These are phyloP conservation scores for Hymenoscyphus albidus DNA, from an alignment of 2,329 filamentous ascomycete genomes.

Conservation along the genomic window DNA sequence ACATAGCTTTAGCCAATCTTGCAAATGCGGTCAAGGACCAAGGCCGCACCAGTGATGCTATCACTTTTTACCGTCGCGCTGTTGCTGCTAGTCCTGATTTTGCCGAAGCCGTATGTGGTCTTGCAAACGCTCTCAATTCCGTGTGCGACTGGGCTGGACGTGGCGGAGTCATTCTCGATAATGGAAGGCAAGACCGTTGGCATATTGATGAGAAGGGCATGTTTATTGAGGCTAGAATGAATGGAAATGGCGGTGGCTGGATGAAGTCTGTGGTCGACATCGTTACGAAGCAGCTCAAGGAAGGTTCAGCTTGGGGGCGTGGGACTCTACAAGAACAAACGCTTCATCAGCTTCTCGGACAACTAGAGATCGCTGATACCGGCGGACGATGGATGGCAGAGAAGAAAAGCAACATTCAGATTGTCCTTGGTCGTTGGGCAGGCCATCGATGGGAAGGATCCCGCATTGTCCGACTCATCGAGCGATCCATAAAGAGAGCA, in stretches of 20 bases:
- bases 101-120: slow-evolving; percentile 91
- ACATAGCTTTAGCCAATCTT: slow-evolving; percentile 93
- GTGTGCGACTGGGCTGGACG: slow-evolving; percentile 92
- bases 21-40: slow-evolving; percentile 98
- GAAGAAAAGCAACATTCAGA: slow-evolving; percentile 34
- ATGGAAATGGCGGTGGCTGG: slow-evolving; percentile 67
- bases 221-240: slow-evolving; percentile 67
- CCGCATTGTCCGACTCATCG: slow-evolving; percentile 74
- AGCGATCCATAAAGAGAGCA: slow-evolving; percentile 74
- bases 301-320: slow-evolving; percentile 82
- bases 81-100: slow-evolving; percentile 92
- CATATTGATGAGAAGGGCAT: slow-evolving; percentile 84
- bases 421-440: slow-evolving; percentile 55
- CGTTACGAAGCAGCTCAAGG: slow-evolving; percentile 79
- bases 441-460: slow-evolving; percentile 84
- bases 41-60: slow-evolving; percentile 86
- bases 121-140: slow-evolving; percentile 92
- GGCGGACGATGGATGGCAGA: slow-evolving; percentile 35
- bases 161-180: slow-evolving; percentile 75
- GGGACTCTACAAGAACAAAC: slow-evolving; percentile 59
- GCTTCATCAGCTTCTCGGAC: slow-evolving; percentile 42
- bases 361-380: slow-evolving; percentile 33
- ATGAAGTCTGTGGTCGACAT: slow-evolving; percentile 89
- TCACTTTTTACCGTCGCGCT: slow-evolving; percentile 84
- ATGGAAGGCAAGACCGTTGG: slow-evolving; percentile 79